Percentiles rank a stretch among this genome's conserved stretches.
Evolutionary conservation across 305 asterid genomes (phyloP).

Genomic region (Striga hermonthica): DNA sequence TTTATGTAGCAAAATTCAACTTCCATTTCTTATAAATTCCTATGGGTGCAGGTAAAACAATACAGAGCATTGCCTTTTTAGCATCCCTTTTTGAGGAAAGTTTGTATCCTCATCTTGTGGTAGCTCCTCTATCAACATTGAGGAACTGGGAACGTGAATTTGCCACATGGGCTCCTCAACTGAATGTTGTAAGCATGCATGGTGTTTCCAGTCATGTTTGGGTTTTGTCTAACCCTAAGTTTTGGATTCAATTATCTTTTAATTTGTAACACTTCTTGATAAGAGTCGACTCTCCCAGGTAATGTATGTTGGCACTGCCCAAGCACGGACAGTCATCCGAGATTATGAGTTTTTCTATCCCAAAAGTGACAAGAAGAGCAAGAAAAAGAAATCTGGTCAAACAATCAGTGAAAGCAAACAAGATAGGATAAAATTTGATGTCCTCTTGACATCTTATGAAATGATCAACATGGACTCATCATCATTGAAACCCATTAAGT

Average conservation of each 20-base stretch:
- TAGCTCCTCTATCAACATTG: slow-evolving; percentile 96
- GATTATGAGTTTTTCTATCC: slow-evolving; percentile 89
- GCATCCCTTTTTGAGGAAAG: slow-evolving; percentile 86
- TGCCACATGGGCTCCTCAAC: slow-evolving; percentile 98
- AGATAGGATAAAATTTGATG: slow-evolving; percentile 92
- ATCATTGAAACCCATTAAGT: slow-evolving; percentile 77
- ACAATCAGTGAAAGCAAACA: slow-evolving; percentile 69
- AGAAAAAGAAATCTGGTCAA: slow-evolving; percentile 76
- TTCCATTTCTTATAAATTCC: slow-evolving; percentile 30
- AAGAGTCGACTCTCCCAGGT: slow-evolving; percentile 56
- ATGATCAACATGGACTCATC: slow-evolving; percentile 85
- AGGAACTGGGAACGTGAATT: slow-evolving; percentile 99
- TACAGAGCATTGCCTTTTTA: slow-evolving; percentile 94
- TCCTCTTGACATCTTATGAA: slow-evolving; percentile 92
- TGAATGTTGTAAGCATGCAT: slow-evolving; percentile 86
- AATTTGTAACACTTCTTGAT: slow-evolving; percentile 31
- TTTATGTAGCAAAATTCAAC: slow-evolving; percentile 26
- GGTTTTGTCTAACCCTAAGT: slow-evolving; percentile 6
- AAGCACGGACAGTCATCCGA: slow-evolving; percentile 75
- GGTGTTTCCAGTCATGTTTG: slow-evolving; percentile 20
- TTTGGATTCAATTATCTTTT: slow-evolving; percentile 26
- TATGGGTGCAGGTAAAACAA: slow-evolving; percentile 78
- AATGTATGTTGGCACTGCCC: slow-evolving; percentile 86
- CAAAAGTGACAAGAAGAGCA: slow-evolving; percentile 62
- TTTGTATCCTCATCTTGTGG: slow-evolving; percentile 78